Conservation (phyloP, 164 flowering plant species). For the Vitis amurensis region DNA sequence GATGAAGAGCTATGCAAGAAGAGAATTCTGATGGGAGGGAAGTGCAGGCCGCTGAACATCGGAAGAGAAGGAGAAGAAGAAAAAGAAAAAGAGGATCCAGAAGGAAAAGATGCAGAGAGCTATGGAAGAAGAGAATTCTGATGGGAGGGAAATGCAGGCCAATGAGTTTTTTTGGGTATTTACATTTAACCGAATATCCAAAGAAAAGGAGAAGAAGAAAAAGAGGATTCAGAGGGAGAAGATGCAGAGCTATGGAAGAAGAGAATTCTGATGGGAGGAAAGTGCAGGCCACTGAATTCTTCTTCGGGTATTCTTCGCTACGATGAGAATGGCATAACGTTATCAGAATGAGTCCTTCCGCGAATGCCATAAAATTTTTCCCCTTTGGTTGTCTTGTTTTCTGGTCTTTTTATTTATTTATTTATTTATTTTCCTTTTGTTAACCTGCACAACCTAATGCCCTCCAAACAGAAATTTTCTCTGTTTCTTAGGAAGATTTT, state of each 20-base stretch:
- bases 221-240: constrained; percentile 1
- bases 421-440: background rate
- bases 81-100: too few relatives aligned
- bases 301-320: constrained; percentile 37
- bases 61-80: too few relatives aligned
- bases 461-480: too few relatives aligned
- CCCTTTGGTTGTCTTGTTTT: background rate
- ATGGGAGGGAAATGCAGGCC: too few relatives aligned
- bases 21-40: constrained; percentile 63
- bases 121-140: too few relatives aligned
- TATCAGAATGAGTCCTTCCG: constrained; percentile 14
- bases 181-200: background rate
- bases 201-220: background rate
- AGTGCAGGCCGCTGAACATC: constrained; percentile 40
- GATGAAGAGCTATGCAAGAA: constrained; percentile 58
- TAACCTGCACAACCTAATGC: too few relatives aligned
- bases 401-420: background rate
- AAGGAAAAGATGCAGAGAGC: too few relatives aligned
- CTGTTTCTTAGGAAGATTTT: too few relatives aligned
- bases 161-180: too few relatives aligned
- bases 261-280: constrained; percentile 63
- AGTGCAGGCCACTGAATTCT: constrained; percentile 44
- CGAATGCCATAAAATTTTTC: background rate
- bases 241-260: constrained; percentile 58
- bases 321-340: constrained; percentile 28